Conservation (phyloP, 202 grass and related monocot genomes). For the Panicum hallii region DNA sequence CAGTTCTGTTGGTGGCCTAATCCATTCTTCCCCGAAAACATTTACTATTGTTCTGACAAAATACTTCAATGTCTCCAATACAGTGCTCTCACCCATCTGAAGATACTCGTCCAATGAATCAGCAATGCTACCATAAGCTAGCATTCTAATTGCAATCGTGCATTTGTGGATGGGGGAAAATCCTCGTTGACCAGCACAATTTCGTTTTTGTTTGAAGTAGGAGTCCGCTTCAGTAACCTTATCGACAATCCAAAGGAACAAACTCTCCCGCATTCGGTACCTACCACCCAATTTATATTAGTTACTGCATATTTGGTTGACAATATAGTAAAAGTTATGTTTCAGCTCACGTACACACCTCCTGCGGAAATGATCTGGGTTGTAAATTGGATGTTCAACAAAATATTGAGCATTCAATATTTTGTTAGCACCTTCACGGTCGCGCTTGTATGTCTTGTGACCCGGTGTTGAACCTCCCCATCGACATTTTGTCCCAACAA, state of each 20-base stretch:
- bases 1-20: background rate
- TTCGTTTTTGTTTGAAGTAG: background rate
- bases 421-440: background rate
- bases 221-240: background rate
- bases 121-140: background rate
- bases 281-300: background rate
- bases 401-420: background rate
- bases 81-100: background rate
- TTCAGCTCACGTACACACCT: background rate
- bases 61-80: background rate
- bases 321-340: too few species aligned
- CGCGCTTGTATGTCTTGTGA: background rate
- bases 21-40: background rate
- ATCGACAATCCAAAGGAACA: background rate
- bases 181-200: background rate
- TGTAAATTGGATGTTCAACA: background rate
- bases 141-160: background rate
- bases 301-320: background rate
- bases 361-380: background rate
- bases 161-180: background rate
- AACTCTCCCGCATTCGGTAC: background rate
- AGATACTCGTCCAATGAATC: background rate
- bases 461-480: background rate
- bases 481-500: background rate
- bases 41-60: background rate